Percentiles rank a stretch among this genome's conserved stretches.
Conservation (phyloP, 345 rosid species). For the Acer saccharum region DNA sequence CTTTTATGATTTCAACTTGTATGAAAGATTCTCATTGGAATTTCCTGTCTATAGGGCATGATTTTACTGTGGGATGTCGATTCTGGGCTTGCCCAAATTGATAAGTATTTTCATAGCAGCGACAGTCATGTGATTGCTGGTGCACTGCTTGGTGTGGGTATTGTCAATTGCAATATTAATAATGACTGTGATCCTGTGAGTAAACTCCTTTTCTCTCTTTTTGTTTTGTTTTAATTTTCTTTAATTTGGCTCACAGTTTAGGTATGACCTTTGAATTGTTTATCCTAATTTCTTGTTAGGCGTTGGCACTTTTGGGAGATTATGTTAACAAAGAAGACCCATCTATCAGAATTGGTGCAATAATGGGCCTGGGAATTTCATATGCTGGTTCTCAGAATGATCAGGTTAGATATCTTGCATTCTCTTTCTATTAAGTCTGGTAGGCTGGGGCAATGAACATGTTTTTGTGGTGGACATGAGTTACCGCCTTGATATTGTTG, state of each 20-base stretch:
- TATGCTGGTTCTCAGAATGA: slow-evolving; percentile 91
- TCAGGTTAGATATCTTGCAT: slow-evolving; percentile 39
- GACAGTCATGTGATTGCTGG: slow-evolving; percentile 87
- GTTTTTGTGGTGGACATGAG: background rate
- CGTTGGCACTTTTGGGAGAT: slow-evolving; percentile 81
- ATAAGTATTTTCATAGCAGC: slow-evolving; percentile 80
- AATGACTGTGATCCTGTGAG: slow-evolving; percentile 95
- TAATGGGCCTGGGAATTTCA: slow-evolving; percentile 93
- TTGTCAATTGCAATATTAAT: slow-evolving; percentile 78
- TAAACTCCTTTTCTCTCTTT: slow-evolving; percentile 1
- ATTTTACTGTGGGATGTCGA: slow-evolving; percentile 93
- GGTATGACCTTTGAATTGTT: background rate
- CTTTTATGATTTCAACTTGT: slow-evolving; percentile 14
- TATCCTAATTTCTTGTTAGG: slow-evolving; percentile 47
- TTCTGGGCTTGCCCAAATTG: slow-evolving; percentile 85
- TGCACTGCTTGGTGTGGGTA: slow-evolving; percentile 91
- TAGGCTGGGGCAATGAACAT: background rate
- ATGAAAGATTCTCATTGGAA: slow-evolving; percentile 13
- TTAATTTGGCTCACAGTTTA: background rate
- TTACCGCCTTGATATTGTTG: background rate
- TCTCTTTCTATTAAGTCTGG: slow-evolving; percentile 1
- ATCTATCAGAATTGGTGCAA: slow-evolving; percentile 83
- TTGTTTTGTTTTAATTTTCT: background rate
- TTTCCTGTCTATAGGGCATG: slow-evolving; percentile 66
- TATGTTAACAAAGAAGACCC: slow-evolving; percentile 74